Conservation (phyloP, 2,329 filamentous ascomycete genomes). For the Nemania abortiva region DNA sequence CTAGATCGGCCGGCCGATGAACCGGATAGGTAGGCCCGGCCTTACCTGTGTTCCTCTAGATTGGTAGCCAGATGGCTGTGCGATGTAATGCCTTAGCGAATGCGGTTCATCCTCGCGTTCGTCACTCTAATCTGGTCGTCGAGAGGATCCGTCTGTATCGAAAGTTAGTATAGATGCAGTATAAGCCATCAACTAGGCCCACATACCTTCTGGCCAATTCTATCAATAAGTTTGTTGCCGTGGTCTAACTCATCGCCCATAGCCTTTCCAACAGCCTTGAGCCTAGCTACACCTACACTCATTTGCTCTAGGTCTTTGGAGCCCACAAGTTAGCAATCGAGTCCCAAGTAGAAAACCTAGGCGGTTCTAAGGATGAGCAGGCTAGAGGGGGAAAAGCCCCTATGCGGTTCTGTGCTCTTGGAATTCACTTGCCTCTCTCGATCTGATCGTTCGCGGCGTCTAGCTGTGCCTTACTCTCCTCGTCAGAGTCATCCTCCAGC, state of each 20-base stretch:
- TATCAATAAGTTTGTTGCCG: conserved; percentile 81
- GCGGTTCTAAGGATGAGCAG: not conserved
- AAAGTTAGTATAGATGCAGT: conserved; percentile 27
- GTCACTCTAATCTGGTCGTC: conserved; percentile 54
- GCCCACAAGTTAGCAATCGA: conserved; percentile 20
- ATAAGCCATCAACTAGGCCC: not conserved
- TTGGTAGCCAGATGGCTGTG: not conserved
- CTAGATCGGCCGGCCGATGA: conserved; percentile 13
- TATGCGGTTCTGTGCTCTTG: not conserved
- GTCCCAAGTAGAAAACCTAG: not conserved
- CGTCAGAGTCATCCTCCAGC: conserved; percentile 46
- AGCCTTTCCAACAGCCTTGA: conserved; percentile 68
- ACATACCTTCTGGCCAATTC: conserved; percentile 81
- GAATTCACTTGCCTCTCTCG: conserved; percentile 56
- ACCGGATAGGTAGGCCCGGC: not conserved
- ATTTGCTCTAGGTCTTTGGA: conserved; percentile 36
- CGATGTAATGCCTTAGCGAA: conserved; percentile 34
- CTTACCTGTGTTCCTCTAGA: not conserved
- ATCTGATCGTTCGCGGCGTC: conserved; percentile 72
- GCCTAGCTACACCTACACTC: conserved; percentile 36
- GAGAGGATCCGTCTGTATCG: conserved; percentile 78
- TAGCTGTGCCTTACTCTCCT: conserved; percentile 61
- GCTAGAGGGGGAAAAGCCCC: not conserved
- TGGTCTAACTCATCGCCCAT: conserved; percentile 80
- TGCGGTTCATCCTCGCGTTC: conserved; percentile 45